Evolutionary conservation across 306 rosid species (phyloP).

Genomic region (Hippophae tibetana): DNA sequence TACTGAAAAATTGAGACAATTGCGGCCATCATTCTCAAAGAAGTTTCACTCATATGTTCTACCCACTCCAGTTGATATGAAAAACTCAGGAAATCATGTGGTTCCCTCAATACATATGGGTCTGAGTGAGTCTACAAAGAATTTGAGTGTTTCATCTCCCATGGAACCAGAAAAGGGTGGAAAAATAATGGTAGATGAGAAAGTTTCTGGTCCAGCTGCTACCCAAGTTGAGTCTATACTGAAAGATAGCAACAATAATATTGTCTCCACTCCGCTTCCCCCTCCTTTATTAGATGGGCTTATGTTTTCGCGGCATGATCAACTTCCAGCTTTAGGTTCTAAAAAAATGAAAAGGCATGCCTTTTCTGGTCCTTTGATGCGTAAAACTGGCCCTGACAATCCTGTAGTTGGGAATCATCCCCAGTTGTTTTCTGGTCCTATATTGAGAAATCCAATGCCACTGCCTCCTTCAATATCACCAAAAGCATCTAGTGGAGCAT

Average conservation of each 20-base stretch:
- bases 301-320: constrained; percentile 31
- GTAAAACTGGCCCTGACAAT: constrained; percentile 48
- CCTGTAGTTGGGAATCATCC: constrained; percentile 33
- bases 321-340: constrained; percentile 36
- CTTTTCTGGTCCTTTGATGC: constrained; percentile 84
- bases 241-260: constrained; percentile 58
- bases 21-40: constrained; percentile 64
- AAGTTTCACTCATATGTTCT: constrained; percentile 78
- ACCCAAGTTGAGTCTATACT: constrained; percentile 43
- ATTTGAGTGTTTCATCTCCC: constrained; percentile 77
- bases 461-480: constrained; percentile 68
- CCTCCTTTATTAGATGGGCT: constrained; percentile 51
- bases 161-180: constrained; percentile 53
- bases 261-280: constrained; percentile 41
- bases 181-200: constrained; percentile 35
- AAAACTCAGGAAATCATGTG: constrained; percentile 35
- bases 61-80: constrained; percentile 74
- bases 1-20: constrained; percentile 50
- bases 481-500: constrained; percentile 56
- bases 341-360: constrained; percentile 63
- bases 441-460: constrained; percentile 50
- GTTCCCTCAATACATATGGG: constrained; percentile 29
- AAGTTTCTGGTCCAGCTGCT: constrained; percentile 28
- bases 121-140: constrained; percentile 36
- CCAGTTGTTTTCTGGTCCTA: constrained; percentile 79